These are phyloP conservation scores for Trichoderma sp. DNA, from an alignment of 2,329 filamentous ascomycete genomes.

Conservation along the genomic window DNA sequence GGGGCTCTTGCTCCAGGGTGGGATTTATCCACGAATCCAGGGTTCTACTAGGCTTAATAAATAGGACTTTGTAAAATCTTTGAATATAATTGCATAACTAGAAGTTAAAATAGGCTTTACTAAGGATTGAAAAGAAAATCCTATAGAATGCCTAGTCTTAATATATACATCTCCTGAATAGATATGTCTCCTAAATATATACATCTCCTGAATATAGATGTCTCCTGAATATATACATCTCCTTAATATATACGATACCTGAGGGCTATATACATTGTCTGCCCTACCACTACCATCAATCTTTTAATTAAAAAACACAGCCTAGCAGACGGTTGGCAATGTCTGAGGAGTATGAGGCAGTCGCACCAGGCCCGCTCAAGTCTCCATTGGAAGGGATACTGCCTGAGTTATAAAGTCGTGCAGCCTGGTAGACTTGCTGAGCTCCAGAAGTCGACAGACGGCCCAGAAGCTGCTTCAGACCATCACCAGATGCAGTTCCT, in stretches of 20 bases:
- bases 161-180: neutral
- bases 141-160: too few relatives aligned
- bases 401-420: constrained; percentile 24
- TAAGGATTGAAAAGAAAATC: too few relatives aligned
- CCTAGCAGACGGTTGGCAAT: constrained; percentile 24
- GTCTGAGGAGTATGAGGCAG: constrained; percentile 23
- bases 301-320: constrained; percentile 11
- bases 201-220: neutral
- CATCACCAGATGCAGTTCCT: constrained; percentile 41
- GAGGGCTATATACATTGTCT: too few relatives aligned
- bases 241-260: too few relatives aligned
- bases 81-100: too few relatives aligned
- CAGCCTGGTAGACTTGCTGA: constrained; percentile 21
- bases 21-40: too few relatives aligned
- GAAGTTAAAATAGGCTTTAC: too few relatives aligned
- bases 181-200: neutral
- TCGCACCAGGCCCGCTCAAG: constrained; percentile 19
- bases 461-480: constrained; percentile 28
- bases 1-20: too few relatives aligned
- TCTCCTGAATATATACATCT: neutral
- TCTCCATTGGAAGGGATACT: constrained; percentile 22
- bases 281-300: too few relatives aligned
- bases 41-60: too few relatives aligned
- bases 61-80: too few relatives aligned
- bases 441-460: neutral